Evolutionary conservation across 2,329 filamentous ascomycete species (phyloP), one percentile per base, ranked within the genome.

Genomic region (Phialophora expanda): DNA sequence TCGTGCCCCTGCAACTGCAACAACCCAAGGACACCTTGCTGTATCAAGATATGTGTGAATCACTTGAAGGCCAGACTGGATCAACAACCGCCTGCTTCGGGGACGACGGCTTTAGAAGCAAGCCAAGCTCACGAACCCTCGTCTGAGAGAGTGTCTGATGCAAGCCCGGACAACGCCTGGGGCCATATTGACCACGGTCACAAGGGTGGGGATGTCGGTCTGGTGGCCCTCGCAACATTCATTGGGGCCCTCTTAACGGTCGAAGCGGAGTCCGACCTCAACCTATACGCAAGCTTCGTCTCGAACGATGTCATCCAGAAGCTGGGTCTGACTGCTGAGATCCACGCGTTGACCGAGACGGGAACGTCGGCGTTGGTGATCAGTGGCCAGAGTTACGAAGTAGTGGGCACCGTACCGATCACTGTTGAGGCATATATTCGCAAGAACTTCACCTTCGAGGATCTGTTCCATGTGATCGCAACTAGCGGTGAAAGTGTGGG

Each of bases 401-500:
- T 53, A 7, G 50, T 53, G 20, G 22, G 50, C 20, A 28, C 22
- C n/a, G 24, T 53, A 24, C 50, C 50, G 6, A 53, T 53, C n/a
- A 24, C 26, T 24, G 50, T 53, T 7, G 50, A 28, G 50, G 50
- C 50, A 24, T 53, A 53, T 24, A 53, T 4, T 4, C 50, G 24
- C 6, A 24, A 53, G 26, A 28, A 53, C 11, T 28, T 24, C 20
- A 14, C 50, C 50, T 53, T 53, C 50, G 20, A 26, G 24, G 50
- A 53, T 28, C 26, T 53, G 24, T 53, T 53, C 26, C 28, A 53
- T 53, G 50, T 28, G 50, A 28, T 53, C 50, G 50, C 12, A 7
- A 7, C 22, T 5, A 28, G 50, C 30, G 8, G 14, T 9, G 20
- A 53, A 24, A 53, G 20, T 12, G 8, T 53, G 2, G 26, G 50